Evolutionary conservation across 257 asterid species (phyloP), one percentile per base, ranked within the genome.

Genomic region (Solanum stenotomum): DNA sequence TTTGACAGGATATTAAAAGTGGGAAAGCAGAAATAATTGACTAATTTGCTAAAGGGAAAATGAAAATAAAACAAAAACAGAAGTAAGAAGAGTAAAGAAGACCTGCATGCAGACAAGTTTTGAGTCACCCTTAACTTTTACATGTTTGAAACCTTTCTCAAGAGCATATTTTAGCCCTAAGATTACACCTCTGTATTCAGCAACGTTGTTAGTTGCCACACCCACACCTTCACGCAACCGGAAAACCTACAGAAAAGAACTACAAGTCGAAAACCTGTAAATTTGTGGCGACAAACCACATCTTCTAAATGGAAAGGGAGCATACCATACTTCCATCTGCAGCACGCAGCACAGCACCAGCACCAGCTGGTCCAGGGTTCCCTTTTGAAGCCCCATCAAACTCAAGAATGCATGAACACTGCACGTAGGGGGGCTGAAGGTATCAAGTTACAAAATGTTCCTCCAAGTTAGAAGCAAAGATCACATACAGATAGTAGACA

Each of bases 91-190:
- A 89, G 29, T 56, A 44, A 85, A 35, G 15, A 35, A 90, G 86
- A 97, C 99, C 99, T 97, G 99, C 99, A 97, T 96, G 95, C 99
- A 96, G 72, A 97, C 99, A 87, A 97, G 99, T 91, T 97, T 97
- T 79, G 99, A 97, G 91, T 97, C 99, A 86, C 99, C 99, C 89
- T 92, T 96, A 81, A 95, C 95, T 34, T 95, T 95, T 85, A 96
- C 92, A 88, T 95, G 98, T 89, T 94, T 95, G 90, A 93, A 96
- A 84, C 99, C 99, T 87, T 93, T 96, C 87, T 91, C 92, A 84
- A 95, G 93, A 87, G 99, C 99, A 92, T 90, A 97, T 90, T 89
- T 96, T 90, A 97, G 90, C 88, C 99, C 99, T 85, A 97, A 91
- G 90, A 97, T 97, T 83, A 91, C 91, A 71, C 99, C 98, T 68